These are phyloP conservation scores for Fusarium chlamydosporum DNA, from an alignment of 2,329 filamentous ascomycete species.

Conservation along the genomic window DNA sequence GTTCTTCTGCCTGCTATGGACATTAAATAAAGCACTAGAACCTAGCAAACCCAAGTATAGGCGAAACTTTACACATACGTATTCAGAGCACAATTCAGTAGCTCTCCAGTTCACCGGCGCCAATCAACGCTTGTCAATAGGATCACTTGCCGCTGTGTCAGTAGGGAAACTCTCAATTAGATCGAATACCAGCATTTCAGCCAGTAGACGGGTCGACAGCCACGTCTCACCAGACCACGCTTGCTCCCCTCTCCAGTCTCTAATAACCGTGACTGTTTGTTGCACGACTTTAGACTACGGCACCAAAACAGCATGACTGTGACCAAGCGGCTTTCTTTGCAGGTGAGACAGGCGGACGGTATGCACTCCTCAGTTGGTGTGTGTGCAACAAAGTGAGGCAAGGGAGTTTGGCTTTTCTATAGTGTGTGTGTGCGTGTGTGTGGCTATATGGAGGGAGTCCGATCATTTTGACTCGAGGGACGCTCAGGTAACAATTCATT, in stretches of 20 bases:
- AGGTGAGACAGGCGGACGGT: slow-evolving; percentile 37
- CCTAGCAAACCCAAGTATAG: not conserved
- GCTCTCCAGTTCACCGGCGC: not conserved
- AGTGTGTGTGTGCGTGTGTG: slow-evolving; percentile 16
- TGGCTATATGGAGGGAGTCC: slow-evolving; percentile 19
- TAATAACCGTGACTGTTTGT: slow-evolving; percentile 34
- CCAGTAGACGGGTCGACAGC: slow-evolving; percentile 23
- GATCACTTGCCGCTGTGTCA: not conserved
- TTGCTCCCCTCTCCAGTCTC: slow-evolving; percentile 23
- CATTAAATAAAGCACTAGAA: no score
- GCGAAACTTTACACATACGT: not conserved
- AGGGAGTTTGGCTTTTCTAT: slow-evolving; percentile 29
- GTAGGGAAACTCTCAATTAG: slow-evolving; percentile 7
- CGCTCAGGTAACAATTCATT: slow-evolving; percentile 23
- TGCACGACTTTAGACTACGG: slow-evolving; percentile 27
- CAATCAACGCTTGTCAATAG: not conserved
- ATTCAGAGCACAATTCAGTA: not conserved
- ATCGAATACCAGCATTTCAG: slow-evolving; percentile 23
- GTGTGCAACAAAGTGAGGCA: slow-evolving; percentile 30
- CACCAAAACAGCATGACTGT: slow-evolving; percentile 27
- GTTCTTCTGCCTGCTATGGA: no score
- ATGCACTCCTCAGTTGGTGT: slow-evolving; percentile 25
- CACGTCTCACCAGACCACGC: slow-evolving; percentile 27
- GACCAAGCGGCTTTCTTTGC: slow-evolving; percentile 27
- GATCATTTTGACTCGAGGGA: slow-evolving; percentile 33